A percentile compares a stretch with the other conserved stretches of the same genome.
Evolutionary conservation across 345 rosid species (phyloP).

Genomic region (Rhizophora apiculata): DNA sequence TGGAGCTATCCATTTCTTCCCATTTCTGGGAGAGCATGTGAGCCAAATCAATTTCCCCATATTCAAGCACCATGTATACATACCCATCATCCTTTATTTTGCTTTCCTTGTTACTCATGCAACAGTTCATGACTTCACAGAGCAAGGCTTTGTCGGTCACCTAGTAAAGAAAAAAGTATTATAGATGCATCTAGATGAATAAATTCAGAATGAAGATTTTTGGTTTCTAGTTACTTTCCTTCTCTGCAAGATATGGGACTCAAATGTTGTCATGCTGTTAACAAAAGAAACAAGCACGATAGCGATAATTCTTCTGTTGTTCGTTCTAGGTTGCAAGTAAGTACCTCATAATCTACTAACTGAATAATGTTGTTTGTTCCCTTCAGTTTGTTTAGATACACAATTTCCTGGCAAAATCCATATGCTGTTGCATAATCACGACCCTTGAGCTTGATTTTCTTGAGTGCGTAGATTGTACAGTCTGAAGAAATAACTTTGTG

Average conservation of each 20-base stretch:
- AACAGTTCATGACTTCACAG: conserved; percentile 69
- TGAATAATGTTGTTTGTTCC: conserved; percentile 86
- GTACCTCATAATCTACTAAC: conserved; percentile 92
- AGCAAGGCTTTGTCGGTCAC: conserved; percentile 92
- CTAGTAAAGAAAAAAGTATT: conserved; percentile 40
- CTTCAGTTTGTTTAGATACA: conserved; percentile 76
- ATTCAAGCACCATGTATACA: conserved; percentile 93
- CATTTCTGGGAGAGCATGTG: conserved; percentile 96
- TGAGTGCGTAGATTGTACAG: conserved; percentile 85
- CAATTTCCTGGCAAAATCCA: conserved; percentile 98
- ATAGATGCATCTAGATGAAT: conserved; percentile 7
- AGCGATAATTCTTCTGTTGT: neutral
- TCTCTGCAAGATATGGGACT: too few relatives aligned
- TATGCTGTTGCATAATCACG: conserved; percentile 92
- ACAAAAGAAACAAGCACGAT: neutral
- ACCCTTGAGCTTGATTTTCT: conserved; percentile 97
- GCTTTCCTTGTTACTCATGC: conserved; percentile 72
- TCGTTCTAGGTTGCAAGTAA: conserved; percentile 2
- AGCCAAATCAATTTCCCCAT: conserved; percentile 97
- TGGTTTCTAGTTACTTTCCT: neutral
- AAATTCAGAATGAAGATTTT: neutral
- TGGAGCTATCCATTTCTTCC: conserved; percentile 68
- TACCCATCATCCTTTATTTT: conserved; percentile 89
- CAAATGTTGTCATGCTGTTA: neutral
- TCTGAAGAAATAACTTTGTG: conserved; percentile 98